Conservation (phyloP, 257 asterid species). For the Anisodus acutangulus region DNA sequence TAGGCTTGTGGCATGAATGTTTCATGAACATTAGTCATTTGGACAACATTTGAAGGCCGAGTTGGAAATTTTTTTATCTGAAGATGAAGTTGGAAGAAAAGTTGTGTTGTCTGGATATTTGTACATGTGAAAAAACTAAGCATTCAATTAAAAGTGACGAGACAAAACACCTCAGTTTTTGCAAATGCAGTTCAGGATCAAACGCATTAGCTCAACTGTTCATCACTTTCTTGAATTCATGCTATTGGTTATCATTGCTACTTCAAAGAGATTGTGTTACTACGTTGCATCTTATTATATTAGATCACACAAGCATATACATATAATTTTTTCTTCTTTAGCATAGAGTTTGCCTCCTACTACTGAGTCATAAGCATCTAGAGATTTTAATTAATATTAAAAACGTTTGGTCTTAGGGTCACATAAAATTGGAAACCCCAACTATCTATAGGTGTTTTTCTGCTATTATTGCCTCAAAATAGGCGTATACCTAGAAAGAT, state of each 20-base stretch:
- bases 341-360: no score
- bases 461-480: background rate
- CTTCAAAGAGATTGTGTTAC: background rate
- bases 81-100: background rate
- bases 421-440: background rate
- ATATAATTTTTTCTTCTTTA: no score
- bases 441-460: background rate
- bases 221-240: background rate
- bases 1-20: background rate
- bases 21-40: background rate
- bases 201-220: background rate
- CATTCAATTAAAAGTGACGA: no score
- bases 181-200: background rate
- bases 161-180: background rate
- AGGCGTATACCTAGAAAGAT: background rate
- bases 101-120: background rate
- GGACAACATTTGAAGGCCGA: background rate
- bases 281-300: background rate
- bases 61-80: background rate
- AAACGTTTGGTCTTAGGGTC: background rate
- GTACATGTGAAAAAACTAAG: background rate
- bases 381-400: no score
- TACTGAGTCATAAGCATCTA: no score
- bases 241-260: background rate
- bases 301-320: background rate